A percentile compares a stretch with the other conserved stretches of the same genome.
Evolutionary conservation across 1,139 yeast genomes (phyloP).

Genomic region (Tardiomyces digboiensis): DNA sequence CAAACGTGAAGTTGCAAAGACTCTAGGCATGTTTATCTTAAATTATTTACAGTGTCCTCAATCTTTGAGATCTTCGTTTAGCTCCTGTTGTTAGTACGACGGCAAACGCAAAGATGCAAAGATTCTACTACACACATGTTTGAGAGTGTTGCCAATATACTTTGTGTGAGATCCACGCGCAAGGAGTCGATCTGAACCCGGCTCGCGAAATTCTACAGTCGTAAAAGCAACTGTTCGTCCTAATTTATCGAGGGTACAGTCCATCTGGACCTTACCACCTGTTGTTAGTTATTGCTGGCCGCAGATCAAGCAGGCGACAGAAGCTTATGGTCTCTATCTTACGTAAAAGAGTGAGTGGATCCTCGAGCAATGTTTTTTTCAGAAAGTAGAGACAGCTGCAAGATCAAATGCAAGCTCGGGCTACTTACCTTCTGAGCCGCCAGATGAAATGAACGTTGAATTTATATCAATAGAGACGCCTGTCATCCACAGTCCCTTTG

Average conservation of each 20-base stretch:
- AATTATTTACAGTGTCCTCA: background rate
- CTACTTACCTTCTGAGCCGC: constrained; percentile 28
- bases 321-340: too few species aligned
- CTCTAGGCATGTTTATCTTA: too few species aligned
- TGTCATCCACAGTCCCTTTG: constrained; percentile 32
- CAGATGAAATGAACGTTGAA: constrained; percentile 32
- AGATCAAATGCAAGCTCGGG: too few species aligned
- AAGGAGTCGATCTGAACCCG: constrained; percentile 20
- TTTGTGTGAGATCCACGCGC: constrained; percentile 38
- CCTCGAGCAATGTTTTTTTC: too few species aligned
- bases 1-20: too few species aligned
- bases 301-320: too few species aligned
- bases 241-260: constrained; percentile 26
- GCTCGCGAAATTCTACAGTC: constrained; percentile 25
- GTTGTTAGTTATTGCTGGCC: too few species aligned
- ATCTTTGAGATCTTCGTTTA: background rate
- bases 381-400: too few species aligned
- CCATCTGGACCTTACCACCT: constrained; percentile 17
- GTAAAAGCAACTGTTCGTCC: constrained; percentile 36
- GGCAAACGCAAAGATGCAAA: background rate
- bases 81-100: background rate
- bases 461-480: constrained; percentile 36
- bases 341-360: too few species aligned
- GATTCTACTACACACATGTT: background rate
- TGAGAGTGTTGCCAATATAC: constrained; percentile 27